Conservation (phyloP, 2,329 filamentous ascomycete species). For the Colletotrichum endophyticum region DNA sequence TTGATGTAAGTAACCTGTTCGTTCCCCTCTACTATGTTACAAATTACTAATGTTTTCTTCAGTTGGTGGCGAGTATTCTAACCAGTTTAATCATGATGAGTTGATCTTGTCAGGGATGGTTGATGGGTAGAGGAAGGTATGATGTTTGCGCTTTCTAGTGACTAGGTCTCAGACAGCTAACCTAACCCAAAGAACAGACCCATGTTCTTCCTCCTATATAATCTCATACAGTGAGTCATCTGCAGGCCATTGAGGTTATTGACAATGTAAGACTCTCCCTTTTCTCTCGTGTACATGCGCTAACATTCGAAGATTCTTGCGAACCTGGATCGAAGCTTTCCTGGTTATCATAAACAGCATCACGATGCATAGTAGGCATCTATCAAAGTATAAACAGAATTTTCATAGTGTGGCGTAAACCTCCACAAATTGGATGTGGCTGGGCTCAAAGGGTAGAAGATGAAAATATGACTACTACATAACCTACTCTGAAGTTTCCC, state of each 20-base stretch:
- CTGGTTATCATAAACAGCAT: neutral
- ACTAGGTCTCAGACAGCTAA: fast-evolving
- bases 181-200: neutral
- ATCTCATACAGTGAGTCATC: neutral
- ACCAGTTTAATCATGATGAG: neutral
- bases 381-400: too few relatives aligned
- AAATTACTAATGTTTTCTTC: too few relatives aligned
- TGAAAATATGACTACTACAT: too few relatives aligned
- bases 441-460: too few relatives aligned
- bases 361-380: neutral
- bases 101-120: neutral
- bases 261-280: neutral
- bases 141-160: neutral
- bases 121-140: neutral
- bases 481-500: too few relatives aligned
- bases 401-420: too few relatives aligned
- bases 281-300: neutral
- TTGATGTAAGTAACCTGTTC: too few relatives aligned
- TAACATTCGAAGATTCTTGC: neutral
- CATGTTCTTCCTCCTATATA: neutral
- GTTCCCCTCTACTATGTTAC: too few relatives aligned
- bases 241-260: neutral
- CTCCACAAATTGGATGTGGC: too few relatives aligned
- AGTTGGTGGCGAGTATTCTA: too few relatives aligned
- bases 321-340: neutral